phyloP scores from a whole-genome alignment of 164 flowering plant genomes.

The Aristolochia californica region DNA sequence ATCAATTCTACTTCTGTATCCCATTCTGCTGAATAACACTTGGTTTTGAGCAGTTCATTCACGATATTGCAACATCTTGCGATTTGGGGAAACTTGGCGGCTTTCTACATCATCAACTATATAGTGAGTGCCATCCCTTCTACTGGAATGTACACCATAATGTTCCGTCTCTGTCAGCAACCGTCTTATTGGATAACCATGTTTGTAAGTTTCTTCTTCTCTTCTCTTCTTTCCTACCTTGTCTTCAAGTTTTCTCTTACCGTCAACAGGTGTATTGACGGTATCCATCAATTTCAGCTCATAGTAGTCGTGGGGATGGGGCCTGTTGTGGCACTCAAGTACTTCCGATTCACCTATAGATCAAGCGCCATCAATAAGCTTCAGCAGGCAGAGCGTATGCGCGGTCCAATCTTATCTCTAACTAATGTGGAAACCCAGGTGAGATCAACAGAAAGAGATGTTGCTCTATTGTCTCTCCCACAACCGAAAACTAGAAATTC shows the following conservation, averaged over 20 bases:
- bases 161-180: conserved; percentile 82
- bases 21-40: background rate
- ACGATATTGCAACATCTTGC: conserved; percentile 85
- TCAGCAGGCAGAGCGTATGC: conserved; percentile 85
- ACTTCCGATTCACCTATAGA: conserved; percentile 81
- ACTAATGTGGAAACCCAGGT: conserved; percentile 62
- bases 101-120: conserved; percentile 74
- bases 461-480: conserved; percentile 50
- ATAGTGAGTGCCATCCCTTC: conserved; percentile 73
- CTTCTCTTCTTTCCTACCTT: background rate
- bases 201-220: conserved; percentile 49
- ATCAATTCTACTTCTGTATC: background rate
- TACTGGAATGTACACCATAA: conserved; percentile 90
- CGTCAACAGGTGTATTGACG: background rate
- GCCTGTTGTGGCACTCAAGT: conserved; percentile 82
- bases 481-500: conserved; percentile 62
- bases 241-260: no score
- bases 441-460: conserved; percentile 51
- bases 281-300: conserved; percentile 45
- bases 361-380: conserved; percentile 83
- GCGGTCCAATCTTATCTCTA: conserved; percentile 74
- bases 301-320: conserved; percentile 85
- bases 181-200: conserved; percentile 91
- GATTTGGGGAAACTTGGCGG: conserved; percentile 87
- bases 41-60: conserved; percentile 57